Conservation (phyloP, 139 green algal genomes). For the Astrephomene gubernaculifera region DNA sequence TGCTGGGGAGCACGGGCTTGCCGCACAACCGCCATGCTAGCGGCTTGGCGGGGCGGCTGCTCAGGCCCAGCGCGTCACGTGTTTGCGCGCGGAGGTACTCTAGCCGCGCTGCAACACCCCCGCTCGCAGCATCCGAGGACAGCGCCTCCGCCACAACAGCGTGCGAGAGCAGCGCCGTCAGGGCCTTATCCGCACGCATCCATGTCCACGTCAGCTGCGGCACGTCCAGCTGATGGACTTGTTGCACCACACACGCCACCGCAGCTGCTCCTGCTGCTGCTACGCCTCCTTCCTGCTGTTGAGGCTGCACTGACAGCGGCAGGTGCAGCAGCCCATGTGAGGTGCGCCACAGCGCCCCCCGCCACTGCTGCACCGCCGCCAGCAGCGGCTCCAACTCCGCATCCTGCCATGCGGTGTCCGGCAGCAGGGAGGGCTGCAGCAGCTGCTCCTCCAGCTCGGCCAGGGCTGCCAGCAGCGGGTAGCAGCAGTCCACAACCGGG, state of each 20-base stretch:
- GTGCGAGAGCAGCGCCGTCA: constrained; percentile 49
- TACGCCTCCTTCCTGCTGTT: not conserved
- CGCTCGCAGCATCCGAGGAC: not conserved
- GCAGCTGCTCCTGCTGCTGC: not conserved
- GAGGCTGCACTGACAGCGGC: not conserved
- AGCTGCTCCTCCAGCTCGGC: constrained; percentile 58
- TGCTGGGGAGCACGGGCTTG: constrained; percentile 75
- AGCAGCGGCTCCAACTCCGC: not conserved
- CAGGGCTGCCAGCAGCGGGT: constrained; percentile 57
- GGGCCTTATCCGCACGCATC: constrained; percentile 63
- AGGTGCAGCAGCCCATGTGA: constrained; percentile 57
- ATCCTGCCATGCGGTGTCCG: constrained; percentile 25
- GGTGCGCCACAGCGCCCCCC: constrained; percentile 57
- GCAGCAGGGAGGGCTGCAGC: not conserved
- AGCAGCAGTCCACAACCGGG: constrained; percentile 68
- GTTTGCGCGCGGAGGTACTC: constrained; percentile 41
- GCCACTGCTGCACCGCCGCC: constrained; percentile 62
- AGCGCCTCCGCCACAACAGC: not conserved
- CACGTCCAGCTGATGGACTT: constrained; percentile 39
- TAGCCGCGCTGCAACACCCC: not conserved
- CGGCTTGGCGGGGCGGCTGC: constrained; percentile 62
- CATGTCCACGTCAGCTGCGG: constrained; percentile 73
- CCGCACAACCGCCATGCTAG: constrained; percentile 86
- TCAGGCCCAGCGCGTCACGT: constrained; percentile 51
- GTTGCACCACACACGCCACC: not conserved